Conservation (phyloP, 225 moss, liverwort and hornwort species). For the Bryoerythrophyllum caledonicum region DNA sequence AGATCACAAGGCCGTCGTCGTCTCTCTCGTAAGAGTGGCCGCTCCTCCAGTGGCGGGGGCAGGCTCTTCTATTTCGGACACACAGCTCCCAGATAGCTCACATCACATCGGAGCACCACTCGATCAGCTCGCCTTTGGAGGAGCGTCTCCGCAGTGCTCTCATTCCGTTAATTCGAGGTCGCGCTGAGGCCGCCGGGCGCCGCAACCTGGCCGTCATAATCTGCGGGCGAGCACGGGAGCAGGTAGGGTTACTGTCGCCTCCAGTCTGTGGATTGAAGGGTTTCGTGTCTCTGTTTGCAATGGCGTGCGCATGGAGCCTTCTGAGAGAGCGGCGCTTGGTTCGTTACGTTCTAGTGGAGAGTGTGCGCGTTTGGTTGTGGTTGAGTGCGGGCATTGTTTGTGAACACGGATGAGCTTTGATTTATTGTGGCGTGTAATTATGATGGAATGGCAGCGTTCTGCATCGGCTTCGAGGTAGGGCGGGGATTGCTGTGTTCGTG, state of each 20-base stretch:
- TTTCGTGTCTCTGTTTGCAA: conserved; percentile 13
- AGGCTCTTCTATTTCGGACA: background rate
- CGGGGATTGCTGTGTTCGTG: background rate
- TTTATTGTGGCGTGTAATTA: background rate
- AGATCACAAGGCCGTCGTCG: background rate
- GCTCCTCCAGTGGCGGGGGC: background rate
- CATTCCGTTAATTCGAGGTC: background rate
- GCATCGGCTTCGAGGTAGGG: background rate
- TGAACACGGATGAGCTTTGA: conserved; percentile 1
- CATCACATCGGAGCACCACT: background rate
- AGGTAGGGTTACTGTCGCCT: conserved; percentile 16
- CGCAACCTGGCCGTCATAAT: background rate
- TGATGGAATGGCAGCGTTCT: conserved; percentile 1
- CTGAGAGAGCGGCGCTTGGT: background rate
- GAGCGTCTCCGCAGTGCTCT: background rate
- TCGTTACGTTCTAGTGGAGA: background rate
- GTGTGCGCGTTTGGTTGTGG: background rate
- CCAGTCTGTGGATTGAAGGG: background rate
- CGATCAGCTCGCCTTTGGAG: background rate
- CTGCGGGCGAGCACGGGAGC: background rate
- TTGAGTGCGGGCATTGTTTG: conserved; percentile 1
- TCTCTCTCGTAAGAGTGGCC: background rate
- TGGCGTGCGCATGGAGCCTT: background rate
- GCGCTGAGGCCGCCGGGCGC: background rate
- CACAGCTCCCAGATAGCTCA: background rate